phyloP scores from a whole-genome alignment of 1,284 basidiomycete genomes.

The Melampsora medusae region DNA sequence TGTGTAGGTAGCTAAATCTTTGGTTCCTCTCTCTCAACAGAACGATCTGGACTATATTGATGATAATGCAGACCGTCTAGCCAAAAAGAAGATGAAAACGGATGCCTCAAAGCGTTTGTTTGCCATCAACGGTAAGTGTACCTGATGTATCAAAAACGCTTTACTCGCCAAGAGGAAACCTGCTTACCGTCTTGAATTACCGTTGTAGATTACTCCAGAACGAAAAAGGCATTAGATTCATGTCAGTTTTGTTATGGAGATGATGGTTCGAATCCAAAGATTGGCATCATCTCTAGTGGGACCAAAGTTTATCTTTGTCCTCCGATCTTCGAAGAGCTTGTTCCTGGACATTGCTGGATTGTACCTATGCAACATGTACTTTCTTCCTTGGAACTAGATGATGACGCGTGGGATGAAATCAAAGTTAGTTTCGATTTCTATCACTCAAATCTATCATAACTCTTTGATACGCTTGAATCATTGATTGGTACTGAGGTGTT shows the following conservation, averaged over 20 bases:
- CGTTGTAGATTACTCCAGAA: conserved; percentile 79
- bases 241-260: conserved; percentile 55
- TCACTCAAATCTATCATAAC: conserved; percentile 8
- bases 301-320: conserved; percentile 84
- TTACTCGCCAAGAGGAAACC: not conserved
- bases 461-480: not conserved
- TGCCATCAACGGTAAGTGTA: conserved; percentile 77
- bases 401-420: conserved; percentile 97
- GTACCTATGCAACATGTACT: conserved; percentile 93
- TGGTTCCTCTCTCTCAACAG: conserved; percentile 14
- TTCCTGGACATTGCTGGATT: conserved; percentile 85
- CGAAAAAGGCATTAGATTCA: conserved; percentile 78
- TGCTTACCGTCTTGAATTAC: not conserved
- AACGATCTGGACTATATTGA: conserved; percentile 69
- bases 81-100: conserved; percentile 86
- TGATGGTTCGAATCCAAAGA: conserved; percentile 65
- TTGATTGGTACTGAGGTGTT: conserved; percentile 18
- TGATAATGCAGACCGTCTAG: conserved; percentile 88
- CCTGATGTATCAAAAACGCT: not conserved
- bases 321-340: conserved; percentile 78
- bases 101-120: conserved; percentile 96
- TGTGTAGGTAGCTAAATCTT: not conserved
- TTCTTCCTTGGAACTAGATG: conserved; percentile 86
- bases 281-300: conserved; percentile 83
- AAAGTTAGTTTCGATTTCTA: conserved; percentile 62